These are phyloP conservation scores for Cryptosporidium felis DNA, from an alignment of 169 alveolate genomes.

Conservation along the genomic window DNA sequence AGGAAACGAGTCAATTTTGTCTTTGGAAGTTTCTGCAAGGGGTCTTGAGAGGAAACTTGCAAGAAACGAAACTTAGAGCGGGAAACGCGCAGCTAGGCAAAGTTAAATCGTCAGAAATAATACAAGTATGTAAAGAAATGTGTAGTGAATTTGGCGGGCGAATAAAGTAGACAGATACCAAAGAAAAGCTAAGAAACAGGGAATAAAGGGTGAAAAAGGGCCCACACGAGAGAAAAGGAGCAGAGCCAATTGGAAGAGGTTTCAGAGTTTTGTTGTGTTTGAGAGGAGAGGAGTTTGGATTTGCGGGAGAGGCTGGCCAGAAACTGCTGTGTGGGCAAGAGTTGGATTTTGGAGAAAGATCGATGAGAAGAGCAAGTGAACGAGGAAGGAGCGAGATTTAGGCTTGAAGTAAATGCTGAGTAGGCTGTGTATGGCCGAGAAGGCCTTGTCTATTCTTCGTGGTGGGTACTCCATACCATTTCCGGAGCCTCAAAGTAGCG, in stretches of 20 bases:
- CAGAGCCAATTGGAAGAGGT: background rate
- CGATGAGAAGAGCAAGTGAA: background rate
- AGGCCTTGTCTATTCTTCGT: slow-evolving; percentile 68
- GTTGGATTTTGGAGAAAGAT: background rate
- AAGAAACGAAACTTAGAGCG: background rate
- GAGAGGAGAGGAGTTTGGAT: background rate
- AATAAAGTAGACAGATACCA: slow-evolving; percentile 67
- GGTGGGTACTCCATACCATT: slow-evolving; percentile 21
- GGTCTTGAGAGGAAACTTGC: too few species aligned
- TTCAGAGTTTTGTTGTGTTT: background rate
- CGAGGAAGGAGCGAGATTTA: background rate
- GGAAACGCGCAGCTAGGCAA: slow-evolving; percentile 14
- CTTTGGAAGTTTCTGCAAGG: too few species aligned
- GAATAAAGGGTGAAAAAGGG: slow-evolving; percentile 8
- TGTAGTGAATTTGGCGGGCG: slow-evolving; percentile 23
- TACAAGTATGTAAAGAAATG: background rate
- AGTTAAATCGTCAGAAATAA: slow-evolving; percentile 16
- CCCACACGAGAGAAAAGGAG: background rate
- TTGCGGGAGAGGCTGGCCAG: background rate
- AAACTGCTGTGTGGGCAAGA: slow-evolving; percentile 10
- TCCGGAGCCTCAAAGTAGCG: slow-evolving; percentile 68
- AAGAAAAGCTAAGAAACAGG: background rate
- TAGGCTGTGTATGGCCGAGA: slow-evolving; percentile 68
- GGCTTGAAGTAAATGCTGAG: slow-evolving; percentile 46
- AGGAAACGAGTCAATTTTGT: too few species aligned